phyloP scores from a whole-genome alignment of 345 rosid genomes.

The Gynandropsis gynandra region DNA sequence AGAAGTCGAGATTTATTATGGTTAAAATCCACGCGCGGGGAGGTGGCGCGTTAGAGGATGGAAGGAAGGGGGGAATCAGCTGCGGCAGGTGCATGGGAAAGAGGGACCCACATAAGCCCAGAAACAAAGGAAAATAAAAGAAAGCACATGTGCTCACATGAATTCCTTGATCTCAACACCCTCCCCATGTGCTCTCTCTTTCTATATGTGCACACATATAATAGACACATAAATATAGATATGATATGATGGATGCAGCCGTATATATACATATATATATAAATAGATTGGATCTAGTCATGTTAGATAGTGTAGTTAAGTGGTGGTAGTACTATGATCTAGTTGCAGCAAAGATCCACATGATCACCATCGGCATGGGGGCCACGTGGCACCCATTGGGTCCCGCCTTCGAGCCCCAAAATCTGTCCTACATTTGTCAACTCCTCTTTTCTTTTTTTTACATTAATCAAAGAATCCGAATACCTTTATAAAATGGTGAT shows the following conservation, averaged over 20 bases:
- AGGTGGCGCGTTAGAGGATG: conserved; percentile 6
- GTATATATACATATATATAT: conserved; percentile 4
- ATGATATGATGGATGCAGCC: not conserved
- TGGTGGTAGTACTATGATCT: conserved; percentile 24
- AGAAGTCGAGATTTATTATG: too few relatives aligned
- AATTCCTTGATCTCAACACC: conserved; percentile 21
- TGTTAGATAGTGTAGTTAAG: conserved; percentile 7
- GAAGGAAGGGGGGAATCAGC: conserved; percentile 10
- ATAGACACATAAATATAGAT: too few relatives aligned
- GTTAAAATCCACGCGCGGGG: conserved; percentile 7
- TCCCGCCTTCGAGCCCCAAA: conserved; percentile 4
- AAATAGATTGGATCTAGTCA: conserved; percentile 6
- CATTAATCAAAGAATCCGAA: not conserved
- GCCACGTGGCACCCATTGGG: conserved; percentile 26
- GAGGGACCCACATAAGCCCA: conserved; percentile 20
- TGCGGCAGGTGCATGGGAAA: conserved; percentile 28
- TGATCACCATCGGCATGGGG: conserved; percentile 20
- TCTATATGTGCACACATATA: not conserved
- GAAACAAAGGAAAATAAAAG: conserved; percentile 25
- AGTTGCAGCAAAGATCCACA: conserved; percentile 23
- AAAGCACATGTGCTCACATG: conserved; percentile 31
- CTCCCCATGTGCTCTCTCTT: conserved; percentile 19
- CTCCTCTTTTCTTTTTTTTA: conserved; percentile 7
- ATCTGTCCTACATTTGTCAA: conserved; percentile 17
- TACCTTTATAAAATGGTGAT: not conserved